Percentiles rank a stretch among this genome's conserved stretches.
phyloP scores from a whole-genome alignment of 2,329 filamentous ascomycete genomes.

The Pseudocercospora cruenta region DNA sequence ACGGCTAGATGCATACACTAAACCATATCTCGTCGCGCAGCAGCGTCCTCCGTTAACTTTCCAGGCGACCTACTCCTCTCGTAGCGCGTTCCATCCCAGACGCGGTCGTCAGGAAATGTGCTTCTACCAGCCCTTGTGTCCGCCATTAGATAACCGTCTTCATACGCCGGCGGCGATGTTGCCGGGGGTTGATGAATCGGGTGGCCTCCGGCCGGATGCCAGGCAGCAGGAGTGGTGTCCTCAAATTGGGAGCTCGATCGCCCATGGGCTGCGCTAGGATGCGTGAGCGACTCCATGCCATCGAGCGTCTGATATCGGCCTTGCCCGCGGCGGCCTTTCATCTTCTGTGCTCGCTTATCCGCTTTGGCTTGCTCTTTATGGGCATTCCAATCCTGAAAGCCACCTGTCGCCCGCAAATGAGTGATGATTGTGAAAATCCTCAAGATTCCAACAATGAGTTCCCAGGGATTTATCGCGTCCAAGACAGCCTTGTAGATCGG shows the following conservation, averaged over 20 bases:
- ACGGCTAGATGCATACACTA: constrained; percentile 1
- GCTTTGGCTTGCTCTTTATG: constrained; percentile 10
- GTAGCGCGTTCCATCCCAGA: constrained; percentile 13
- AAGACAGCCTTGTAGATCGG: constrained; percentile 20
- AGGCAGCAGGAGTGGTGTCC: constrained; percentile 7
- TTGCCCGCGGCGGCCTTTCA: constrained; percentile 6
- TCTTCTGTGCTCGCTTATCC: constrained; percentile 10
- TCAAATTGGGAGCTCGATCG: constrained; percentile 2
- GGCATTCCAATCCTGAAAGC: constrained; percentile 11
- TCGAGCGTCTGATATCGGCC: constrained; percentile 21
- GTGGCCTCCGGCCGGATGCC: constrained; percentile 1
- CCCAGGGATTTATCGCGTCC: constrained; percentile 15
- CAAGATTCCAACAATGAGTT: constrained; percentile 4
- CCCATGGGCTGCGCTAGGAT: constrained; percentile 4
- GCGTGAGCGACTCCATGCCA: constrained; percentile 19
- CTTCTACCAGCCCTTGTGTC: not conserved
- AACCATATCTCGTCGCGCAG: constrained; percentile 12
- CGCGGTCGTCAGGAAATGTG: constrained; percentile 3
- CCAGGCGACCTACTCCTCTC: constrained; percentile 11
- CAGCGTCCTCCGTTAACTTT: not conserved
- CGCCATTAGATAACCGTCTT: constrained; percentile 8
- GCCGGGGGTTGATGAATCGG: constrained; percentile 9
- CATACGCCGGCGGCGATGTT: constrained; percentile 10
- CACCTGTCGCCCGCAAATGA: constrained; percentile 8
- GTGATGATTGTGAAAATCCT: constrained; percentile 6